Percentiles rank a stretch among this genome's conserved stretches.
These are phyloP conservation scores for Malus sieversii DNA, from an alignment of 306 rosid genomes.

Conservation along the genomic window DNA sequence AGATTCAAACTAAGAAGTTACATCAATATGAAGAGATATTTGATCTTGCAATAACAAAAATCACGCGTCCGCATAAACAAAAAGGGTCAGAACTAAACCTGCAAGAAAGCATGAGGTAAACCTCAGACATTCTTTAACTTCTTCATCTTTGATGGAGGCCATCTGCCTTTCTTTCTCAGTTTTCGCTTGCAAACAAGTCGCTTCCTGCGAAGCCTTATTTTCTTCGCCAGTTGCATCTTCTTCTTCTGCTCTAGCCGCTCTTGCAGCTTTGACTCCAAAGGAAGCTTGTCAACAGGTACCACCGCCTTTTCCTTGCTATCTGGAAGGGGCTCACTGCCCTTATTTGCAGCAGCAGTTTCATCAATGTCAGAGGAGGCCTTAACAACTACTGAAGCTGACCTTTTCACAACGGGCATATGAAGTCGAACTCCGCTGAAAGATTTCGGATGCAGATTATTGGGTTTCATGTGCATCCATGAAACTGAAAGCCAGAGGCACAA, in stretches of 20 bases:
- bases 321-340: constrained; percentile 12
- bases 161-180: constrained; percentile 83
- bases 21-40: background rate
- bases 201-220: constrained; percentile 71
- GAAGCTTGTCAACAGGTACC: constrained; percentile 61
- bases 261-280: constrained; percentile 71
- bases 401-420: constrained; percentile 14
- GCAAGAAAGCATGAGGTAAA: constrained; percentile 21
- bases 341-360: constrained; percentile 13
- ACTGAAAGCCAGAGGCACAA: constrained; percentile 23
- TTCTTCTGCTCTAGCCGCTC: constrained; percentile 61
- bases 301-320: constrained; percentile 35
- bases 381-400: constrained; percentile 11
- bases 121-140: constrained; percentile 74
- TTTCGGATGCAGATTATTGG: constrained; percentile 21
- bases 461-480: constrained; percentile 35
- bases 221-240: constrained; percentile 81
- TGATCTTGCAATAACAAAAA: constrained; percentile 1
- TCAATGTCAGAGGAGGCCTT: constrained; percentile 32
- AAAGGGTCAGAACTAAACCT: constrained; percentile 33
- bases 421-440: constrained; percentile 29
- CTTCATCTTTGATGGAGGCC: constrained; percentile 98
- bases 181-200: constrained; percentile 64
- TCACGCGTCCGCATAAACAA: constrained; percentile 3
- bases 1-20: constrained; percentile 16